A percentile compares a stretch with the other conserved stretches of the same genome.
These are phyloP conservation scores for Catharanthus roseus DNA, from an alignment of 257 asterid genomes.

Conservation along the genomic window DNA sequence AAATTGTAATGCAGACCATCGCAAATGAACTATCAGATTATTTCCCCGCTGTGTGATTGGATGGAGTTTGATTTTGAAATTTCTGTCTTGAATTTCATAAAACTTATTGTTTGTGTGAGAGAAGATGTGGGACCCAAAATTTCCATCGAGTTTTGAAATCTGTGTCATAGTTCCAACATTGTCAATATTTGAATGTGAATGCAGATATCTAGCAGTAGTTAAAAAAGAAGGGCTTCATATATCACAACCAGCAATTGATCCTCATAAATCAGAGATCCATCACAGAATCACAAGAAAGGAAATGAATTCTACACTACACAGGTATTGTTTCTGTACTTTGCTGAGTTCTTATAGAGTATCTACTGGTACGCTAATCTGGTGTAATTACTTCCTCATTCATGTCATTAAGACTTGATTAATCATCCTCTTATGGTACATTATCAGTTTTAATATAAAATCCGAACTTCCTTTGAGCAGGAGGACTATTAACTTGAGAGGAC, in stretches of 20 bases:
- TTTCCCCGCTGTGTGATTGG: no score
- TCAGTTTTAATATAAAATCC: neutral
- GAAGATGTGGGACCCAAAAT: no score
- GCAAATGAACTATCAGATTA: neutral
- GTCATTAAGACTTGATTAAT: neutral
- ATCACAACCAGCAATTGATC: conserved; percentile 83
- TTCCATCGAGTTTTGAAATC: no score
- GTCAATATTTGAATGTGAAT: neutral
- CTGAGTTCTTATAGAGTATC: neutral
- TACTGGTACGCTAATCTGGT: neutral
- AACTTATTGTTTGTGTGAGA: no score
- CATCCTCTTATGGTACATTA: neutral
- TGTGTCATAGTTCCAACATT: neutral
- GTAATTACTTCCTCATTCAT: neutral
- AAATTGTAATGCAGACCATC: neutral
- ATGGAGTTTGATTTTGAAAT: no score
- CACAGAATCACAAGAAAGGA: conserved; percentile 52
- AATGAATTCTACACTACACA: conserved; percentile 44
- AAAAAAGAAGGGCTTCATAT: conserved; percentile 64
- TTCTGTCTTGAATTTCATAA: no score
- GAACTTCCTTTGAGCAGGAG: conserved; percentile 33
- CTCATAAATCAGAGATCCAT: conserved; percentile 53
- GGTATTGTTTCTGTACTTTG: conserved; percentile 27
- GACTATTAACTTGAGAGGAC: conserved; percentile 35
- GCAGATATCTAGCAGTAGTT: conserved; percentile 56